These are phyloP conservation scores for Petunia axillaris DNA, from an alignment of 257 asterid genomes.

Conservation along the genomic window DNA sequence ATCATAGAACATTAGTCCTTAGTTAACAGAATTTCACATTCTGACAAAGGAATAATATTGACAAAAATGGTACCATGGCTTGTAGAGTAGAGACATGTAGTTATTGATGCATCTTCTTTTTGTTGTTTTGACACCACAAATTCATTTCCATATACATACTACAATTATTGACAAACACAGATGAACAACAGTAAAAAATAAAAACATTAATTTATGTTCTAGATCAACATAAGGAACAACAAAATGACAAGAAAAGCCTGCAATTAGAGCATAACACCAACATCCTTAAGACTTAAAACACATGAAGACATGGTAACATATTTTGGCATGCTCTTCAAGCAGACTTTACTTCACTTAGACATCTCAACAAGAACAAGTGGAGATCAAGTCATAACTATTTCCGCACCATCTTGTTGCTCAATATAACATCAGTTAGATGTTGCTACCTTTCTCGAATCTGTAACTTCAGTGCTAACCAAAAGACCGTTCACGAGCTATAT, in stretches of 20 bases:
- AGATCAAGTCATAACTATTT: conserved; percentile 20
- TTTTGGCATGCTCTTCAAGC: conserved; percentile 31
- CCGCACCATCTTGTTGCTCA: background rate
- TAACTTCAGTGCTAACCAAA: background rate
- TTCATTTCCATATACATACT: background rate
- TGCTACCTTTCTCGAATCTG: background rate
- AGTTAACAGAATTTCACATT: background rate
- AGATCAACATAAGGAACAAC: conserved; percentile 30
- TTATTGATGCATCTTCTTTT: background rate
- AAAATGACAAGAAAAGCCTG: conserved; percentile 36
- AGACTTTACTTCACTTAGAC: conserved; percentile 34
- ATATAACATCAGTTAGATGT: background rate
- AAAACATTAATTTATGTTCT: conserved; percentile 29
- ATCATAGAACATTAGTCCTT: background rate
- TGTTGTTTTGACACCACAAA: background rate
- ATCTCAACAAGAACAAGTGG: conserved; percentile 27
- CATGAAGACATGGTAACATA: conserved; percentile 28
- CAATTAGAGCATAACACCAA: conserved; percentile 43
- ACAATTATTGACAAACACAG: background rate
- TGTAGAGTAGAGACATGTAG: background rate
- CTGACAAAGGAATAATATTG: background rate
- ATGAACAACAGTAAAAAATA: conserved; percentile 31
- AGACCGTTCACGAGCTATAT: background rate
- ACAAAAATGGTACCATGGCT: background rate
- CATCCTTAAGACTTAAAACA: conserved; percentile 35